A percentile compares a stretch with the other conserved stretches of the same genome.
These are phyloP conservation scores for Fonsecaea erecta DNA, from an alignment of 2,329 filamentous ascomycete genomes.

Conservation along the genomic window DNA sequence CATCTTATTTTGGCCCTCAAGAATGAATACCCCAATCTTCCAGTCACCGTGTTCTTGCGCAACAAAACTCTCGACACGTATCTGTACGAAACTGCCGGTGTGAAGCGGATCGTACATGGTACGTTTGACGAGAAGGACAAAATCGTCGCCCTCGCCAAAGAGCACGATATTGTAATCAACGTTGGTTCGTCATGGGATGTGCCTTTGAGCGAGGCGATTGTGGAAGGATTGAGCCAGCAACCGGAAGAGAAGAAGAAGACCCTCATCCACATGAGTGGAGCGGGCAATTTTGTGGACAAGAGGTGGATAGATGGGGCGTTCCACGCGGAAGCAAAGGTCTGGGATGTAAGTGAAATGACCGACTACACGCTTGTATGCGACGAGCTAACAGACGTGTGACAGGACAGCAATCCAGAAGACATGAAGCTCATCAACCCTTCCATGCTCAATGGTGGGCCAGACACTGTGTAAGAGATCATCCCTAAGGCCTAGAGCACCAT, in stretches of 20 bases:
- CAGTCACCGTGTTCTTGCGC: conserved; percentile 22
- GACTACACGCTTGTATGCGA: background rate
- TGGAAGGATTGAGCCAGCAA: conserved; percentile 21
- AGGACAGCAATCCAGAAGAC: conserved; percentile 22
- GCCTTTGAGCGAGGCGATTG: conserved; percentile 20
- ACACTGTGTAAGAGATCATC: conserved; percentile 23
- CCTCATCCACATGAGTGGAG: conserved; percentile 23
- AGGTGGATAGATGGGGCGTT: conserved; percentile 17
- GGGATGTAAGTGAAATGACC: conserved; percentile 8
- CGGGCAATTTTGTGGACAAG: conserved; percentile 24
- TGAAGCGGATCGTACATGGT: conserved; percentile 22
- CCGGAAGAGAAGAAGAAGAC: conserved; percentile 22
- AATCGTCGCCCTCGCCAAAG: conserved; percentile 15
- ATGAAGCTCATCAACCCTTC: conserved; percentile 25
- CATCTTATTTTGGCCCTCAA: conserved; percentile 23
- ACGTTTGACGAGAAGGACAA: conserved; percentile 27
- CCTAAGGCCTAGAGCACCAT: background rate
- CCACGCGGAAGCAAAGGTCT: conserved; percentile 16
- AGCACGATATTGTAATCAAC: conserved; percentile 25
- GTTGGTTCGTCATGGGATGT: conserved; percentile 26
- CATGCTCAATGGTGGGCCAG: conserved; percentile 26
- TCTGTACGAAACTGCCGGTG: conserved; percentile 20
- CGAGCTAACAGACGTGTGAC: background rate
- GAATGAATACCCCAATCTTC: conserved; percentile 11
- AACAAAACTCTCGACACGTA: conserved; percentile 19